A percentile compares a stretch with the other conserved stretches of the same genome.
These are phyloP conservation scores for Ambrosiella beaveri DNA, from an alignment of 2,329 filamentous ascomycete species.

Conservation along the genomic window DNA sequence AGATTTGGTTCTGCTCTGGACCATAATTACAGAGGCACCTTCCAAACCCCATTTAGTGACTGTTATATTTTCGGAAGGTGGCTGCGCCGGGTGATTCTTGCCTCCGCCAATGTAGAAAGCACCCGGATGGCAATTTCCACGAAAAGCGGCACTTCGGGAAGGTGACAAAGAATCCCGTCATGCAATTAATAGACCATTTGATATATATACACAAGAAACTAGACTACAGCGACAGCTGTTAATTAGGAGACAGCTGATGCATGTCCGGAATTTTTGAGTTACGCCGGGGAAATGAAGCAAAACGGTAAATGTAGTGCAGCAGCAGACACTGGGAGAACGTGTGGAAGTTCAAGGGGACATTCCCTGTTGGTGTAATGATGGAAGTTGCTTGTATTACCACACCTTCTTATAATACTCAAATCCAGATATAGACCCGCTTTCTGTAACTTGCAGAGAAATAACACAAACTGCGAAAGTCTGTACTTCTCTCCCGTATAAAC, in stretches of 20 bases:
- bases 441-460: background rate
- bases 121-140: background rate
- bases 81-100: background rate
- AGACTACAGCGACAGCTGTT: background rate
- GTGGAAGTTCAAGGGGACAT: background rate
- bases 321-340: slow-evolving; percentile 1
- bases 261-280: background rate
- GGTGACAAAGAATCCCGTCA: background rate
- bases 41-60: no score
- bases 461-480: no score
- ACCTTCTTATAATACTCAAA: background rate
- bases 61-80: background rate
- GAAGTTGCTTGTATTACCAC: background rate
- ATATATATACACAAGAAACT: background rate
- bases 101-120: background rate
- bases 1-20: no score
- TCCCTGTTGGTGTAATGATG: slow-evolving; percentile 1
- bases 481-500: no score
- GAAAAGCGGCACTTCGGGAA: background rate
- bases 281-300: slow-evolving; percentile 13
- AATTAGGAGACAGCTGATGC: background rate
- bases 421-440: background rate
- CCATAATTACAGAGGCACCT: no score
- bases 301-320: slow-evolving; percentile 7
- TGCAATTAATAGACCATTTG: background rate